Evolutionary conservation across 2,329 filamentous ascomycete species (phyloP).

Genomic region (Allantophomopsis lycopodina): DNA sequence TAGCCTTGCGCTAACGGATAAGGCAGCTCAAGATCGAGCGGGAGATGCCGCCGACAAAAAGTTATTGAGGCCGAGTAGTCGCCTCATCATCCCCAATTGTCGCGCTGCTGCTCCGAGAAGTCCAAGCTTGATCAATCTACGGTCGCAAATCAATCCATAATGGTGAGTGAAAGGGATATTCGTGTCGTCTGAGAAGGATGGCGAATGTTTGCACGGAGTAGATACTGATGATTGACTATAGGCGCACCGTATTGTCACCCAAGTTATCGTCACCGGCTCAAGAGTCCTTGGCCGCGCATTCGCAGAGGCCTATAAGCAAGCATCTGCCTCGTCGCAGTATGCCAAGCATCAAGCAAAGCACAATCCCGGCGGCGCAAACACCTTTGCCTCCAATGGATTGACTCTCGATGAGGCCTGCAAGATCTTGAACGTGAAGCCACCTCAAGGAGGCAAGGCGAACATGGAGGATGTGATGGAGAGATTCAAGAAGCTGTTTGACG

Average conservation of each 20-base stretch:
- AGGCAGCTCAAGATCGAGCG: no score
- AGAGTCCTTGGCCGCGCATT: constrained; percentile 91
- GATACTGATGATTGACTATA: constrained; percentile 20
- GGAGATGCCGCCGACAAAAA: no score
- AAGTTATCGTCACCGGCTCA: constrained; percentile 80
- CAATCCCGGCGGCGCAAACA: constrained; percentile 27
- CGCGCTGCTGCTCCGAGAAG: no score
- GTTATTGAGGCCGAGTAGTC: no score
- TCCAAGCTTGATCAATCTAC: no score
- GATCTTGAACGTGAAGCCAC: constrained; percentile 90
- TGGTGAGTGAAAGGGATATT: no score
- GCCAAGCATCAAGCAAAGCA: constrained; percentile 56
- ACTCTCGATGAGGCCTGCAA: constrained; percentile 94
- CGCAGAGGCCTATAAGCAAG: constrained; percentile 89
- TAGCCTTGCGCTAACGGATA: no score
- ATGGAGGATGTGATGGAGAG: constrained; percentile 68
- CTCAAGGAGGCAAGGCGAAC: constrained; percentile 62
- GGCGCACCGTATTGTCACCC: constrained; percentile 90
- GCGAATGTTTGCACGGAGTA: no score
- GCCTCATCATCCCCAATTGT: no score
- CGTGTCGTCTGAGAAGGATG: no score
- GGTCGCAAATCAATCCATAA: no score
- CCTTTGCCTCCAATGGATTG: constrained; percentile 54
- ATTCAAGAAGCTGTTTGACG: constrained; percentile 91
- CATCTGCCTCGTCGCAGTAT: constrained; percentile 74